phyloP scores from a whole-genome alignment of 176 grass and related monocot species.

The Ampelocalamus luodianensis region DNA sequence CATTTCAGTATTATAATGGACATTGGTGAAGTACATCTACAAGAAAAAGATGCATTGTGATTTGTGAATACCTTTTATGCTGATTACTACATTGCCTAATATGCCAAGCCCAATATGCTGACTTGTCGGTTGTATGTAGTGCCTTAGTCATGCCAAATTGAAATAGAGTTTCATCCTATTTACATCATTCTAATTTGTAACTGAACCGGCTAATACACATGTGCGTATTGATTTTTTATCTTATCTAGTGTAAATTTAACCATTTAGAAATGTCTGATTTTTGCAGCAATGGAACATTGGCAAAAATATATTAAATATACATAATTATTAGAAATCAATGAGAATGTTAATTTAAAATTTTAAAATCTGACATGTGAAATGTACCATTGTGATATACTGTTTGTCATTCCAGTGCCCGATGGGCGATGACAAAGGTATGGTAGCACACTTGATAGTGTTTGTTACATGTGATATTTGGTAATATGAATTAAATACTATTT shows the following conservation, averaged over 20 bases:
- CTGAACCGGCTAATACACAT: not conserved
- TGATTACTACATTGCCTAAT: not conserved
- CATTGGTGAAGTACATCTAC: not conserved
- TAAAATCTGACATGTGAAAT: not conserved
- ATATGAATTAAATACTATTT: not conserved
- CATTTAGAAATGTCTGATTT: slow-evolving; percentile 6
- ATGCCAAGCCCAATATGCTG: not conserved
- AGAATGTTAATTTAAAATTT: not conserved
- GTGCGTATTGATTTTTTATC: not conserved
- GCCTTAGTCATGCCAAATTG: slow-evolving; percentile 2
- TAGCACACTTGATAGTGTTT: not conserved
- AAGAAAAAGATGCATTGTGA: not conserved
- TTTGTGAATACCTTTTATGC: not conserved
- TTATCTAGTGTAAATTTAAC: not conserved
- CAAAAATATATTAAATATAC: not conserved
- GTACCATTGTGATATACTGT: not conserved
- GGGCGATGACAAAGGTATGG: not conserved
- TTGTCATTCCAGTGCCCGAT: not conserved
- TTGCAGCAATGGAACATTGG: not conserved
- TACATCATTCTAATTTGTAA: not conserved
- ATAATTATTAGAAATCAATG: not conserved
- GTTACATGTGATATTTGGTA: not conserved
- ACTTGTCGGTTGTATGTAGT: not conserved
- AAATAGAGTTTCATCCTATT: slow-evolving; percentile 18
- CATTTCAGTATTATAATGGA: not conserved